Evolutionary conservation across 2,329 filamentous ascomycete species (phyloP), one percentile per base, ranked within the genome.

Genomic region (Stemphylium lycopersici): DNA sequence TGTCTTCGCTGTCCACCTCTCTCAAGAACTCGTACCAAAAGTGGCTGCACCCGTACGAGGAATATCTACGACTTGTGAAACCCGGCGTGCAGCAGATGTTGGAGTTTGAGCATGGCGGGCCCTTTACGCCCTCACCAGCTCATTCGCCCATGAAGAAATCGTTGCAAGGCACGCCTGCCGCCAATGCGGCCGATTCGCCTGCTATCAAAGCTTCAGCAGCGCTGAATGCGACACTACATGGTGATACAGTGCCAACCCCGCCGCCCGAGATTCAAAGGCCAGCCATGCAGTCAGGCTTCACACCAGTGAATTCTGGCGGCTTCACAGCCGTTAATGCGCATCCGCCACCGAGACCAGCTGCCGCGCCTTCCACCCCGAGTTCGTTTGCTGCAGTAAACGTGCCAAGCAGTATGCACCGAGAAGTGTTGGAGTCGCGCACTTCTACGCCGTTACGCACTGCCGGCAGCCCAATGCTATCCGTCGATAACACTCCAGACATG

Each of bases 21-120:
- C 83, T 99, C 37, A 99, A 98, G 75, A 99, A 99, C 75, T 98
- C 95, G 0, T 99, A 96, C 68, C 92, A 96, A 74, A 88, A 93
- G 77, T 99, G 95, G 91, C 86, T 99, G 3, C 91, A 92, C 70
- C 95, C 95, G 0, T 99, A 98, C 67, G 95, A 99, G 76, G 92
- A 98, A 59, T 99, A 96, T 72, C 80, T 99, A 38, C 86, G 90
- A 47, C 81, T 93, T 12, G 93, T 91, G 47, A 98, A 97, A 73
- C 95, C 95, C 3, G 91, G 92, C 26, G 93, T 98, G n/a, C 93
- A 97, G 67, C 93, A 97, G 68, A 92, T 97, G 76, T 80, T 98
- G 8, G 93, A 98, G 73, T 85, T 90, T 59, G 93, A 98, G 74
- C 92, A 97, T 69, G 93, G 93, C 55, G 95, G 93, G 1, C 92